phyloP scores from a whole-genome alignment of 2,329 filamentous ascomycete species.

The Scolecobasidium constrictum region DNA sequence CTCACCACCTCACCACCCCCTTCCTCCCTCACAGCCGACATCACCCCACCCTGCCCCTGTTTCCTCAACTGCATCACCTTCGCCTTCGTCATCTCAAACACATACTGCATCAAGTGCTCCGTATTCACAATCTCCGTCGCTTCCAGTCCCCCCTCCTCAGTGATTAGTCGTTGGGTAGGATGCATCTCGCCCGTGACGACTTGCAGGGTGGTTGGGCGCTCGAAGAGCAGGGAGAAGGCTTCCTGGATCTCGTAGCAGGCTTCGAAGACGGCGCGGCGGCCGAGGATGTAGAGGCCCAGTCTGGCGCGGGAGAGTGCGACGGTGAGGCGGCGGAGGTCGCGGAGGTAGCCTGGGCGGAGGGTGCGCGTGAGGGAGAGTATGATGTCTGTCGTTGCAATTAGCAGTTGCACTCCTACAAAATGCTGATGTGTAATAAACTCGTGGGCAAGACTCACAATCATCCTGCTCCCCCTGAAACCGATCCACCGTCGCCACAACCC shows the following conservation, averaged over 20 bases:
- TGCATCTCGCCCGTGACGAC: constrained; percentile 82
- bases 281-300: constrained; percentile 84
- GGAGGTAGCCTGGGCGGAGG: constrained; percentile 78
- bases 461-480: constrained; percentile 99
- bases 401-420: no score
- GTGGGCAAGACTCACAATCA: constrained; percentile 61
- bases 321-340: constrained; percentile 85
- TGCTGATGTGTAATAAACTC: not conserved
- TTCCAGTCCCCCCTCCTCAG: constrained; percentile 25
- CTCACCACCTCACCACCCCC: constrained; percentile 6
- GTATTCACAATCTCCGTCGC: constrained; percentile 75
- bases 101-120: constrained; percentile 91
- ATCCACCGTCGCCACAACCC: constrained; percentile 87
- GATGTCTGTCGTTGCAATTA: constrained; percentile 52
- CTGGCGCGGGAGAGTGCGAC: constrained; percentile 89
- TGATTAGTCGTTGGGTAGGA: constrained; percentile 47
- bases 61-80: constrained; percentile 47
- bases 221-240: constrained; percentile 69
- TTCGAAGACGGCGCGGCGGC: constrained; percentile 80
- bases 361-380: constrained; percentile 90
- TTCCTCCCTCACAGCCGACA: not conserved
- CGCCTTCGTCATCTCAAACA: constrained; percentile 86
- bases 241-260: constrained; percentile 77
- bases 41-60: constrained; percentile 18
- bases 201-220: constrained; percentile 68